These are phyloP conservation scores for Eucalyptus tenuipes DNA, from an alignment of 345 rosid species.

Conservation along the genomic window DNA sequence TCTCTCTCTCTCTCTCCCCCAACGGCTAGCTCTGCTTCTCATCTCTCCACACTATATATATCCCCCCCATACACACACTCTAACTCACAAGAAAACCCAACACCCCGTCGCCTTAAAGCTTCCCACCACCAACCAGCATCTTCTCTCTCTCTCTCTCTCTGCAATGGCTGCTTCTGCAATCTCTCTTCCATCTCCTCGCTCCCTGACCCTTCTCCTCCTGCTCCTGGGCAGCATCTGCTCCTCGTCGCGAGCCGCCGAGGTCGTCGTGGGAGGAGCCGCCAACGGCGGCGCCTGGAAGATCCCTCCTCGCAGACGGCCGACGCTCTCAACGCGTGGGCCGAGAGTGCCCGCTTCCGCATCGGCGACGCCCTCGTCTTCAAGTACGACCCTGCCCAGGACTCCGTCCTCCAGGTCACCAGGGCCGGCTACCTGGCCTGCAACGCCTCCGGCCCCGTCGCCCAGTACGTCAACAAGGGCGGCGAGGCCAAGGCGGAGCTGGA, in stretches of 20 bases:
- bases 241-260: background rate
- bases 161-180: background rate
- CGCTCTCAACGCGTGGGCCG: constrained; percentile 72
- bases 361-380: constrained; percentile 40
- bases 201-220: background rate
- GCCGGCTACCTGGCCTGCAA: constrained; percentile 57
- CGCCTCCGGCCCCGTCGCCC: constrained; percentile 35
- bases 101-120: background rate
- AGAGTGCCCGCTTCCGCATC: constrained; percentile 36
- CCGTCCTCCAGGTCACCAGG: constrained; percentile 55
- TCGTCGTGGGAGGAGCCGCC: constrained; percentile 39
- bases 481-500: constrained; percentile 53
- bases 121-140: background rate
- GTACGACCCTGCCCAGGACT: constrained; percentile 55
- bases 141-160: background rate
- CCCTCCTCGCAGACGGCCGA: constrained; percentile 56
- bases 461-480: constrained; percentile 41
- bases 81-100: fast-evolving
- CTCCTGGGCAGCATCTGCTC: background rate
- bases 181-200: background rate
- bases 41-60: background rate
- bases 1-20: no score
- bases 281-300: constrained; percentile 33
- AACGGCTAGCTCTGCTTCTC: background rate
- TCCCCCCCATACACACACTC: fast-evolving